phyloP scores from a whole-genome alignment of 1,284 basidiomycete species.

The Ceratobasidium sp. region DNA sequence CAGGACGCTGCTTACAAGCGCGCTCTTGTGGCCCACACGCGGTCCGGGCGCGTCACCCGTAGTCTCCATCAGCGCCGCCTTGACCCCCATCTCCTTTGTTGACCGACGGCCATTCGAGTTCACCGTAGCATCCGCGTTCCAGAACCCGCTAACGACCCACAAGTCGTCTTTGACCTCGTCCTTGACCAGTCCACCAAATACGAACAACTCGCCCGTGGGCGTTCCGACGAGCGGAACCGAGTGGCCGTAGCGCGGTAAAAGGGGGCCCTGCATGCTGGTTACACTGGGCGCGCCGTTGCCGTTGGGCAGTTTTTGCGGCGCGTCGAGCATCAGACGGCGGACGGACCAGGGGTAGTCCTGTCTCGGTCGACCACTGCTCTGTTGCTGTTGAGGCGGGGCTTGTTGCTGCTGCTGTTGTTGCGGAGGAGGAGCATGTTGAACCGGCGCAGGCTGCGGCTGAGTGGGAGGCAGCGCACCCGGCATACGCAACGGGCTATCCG shows the following conservation, averaged over 20 bases:
- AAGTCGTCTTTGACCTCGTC: slow-evolving; percentile 95
- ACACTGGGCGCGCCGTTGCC: no score
- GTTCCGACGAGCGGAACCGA: slow-evolving; percentile 89
- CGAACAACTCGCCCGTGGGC: slow-evolving; percentile 87
- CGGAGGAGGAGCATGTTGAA: no score
- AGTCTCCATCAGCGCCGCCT: slow-evolving; percentile 83
- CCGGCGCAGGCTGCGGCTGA: no score
- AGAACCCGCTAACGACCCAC: slow-evolving; percentile 73
- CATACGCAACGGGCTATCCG: background rate
- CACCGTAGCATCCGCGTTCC: slow-evolving; percentile 25
- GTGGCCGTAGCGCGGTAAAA: slow-evolving; percentile 60
- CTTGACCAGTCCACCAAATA: slow-evolving; percentile 96
- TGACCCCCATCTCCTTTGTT: slow-evolving; percentile 75
- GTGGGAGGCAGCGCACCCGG: no score
- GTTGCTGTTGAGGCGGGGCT: no score
- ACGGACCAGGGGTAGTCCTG: no score
- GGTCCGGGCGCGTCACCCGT: slow-evolving; percentile 90
- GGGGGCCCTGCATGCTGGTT: no score
- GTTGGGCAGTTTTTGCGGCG: no score
- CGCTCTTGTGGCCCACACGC: slow-evolving; percentile 95
- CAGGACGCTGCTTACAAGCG: slow-evolving; percentile 94
- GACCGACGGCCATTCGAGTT: slow-evolving; percentile 58
- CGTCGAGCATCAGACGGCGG: no score
- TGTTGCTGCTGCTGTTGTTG: no score
- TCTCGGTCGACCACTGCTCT: no score